Evolutionary conservation across 2,329 filamentous ascomycete genomes (phyloP), one percentile per base, ranked within the genome.

Genomic region (Cladosporium sp.): DNA sequence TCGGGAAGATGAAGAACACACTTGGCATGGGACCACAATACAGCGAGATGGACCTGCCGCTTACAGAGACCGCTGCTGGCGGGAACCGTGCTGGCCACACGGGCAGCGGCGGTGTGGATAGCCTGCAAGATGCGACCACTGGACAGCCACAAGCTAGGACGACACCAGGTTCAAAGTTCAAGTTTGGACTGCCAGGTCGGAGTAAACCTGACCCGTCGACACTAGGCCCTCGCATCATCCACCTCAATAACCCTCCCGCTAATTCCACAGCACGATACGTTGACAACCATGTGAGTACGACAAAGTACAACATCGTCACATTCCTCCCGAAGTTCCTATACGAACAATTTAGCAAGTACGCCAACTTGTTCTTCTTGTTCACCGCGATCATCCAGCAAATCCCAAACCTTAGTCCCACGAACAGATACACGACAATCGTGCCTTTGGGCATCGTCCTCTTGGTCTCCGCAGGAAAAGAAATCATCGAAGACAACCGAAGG

Each of bases 301-400:
- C 95, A 69, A 99, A 99, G 80, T 99, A 99, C 86, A 99, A 98
- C 78, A 73, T 92, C 75, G 84, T 91, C 64, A 97, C 93, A 23
- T 99, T 99, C 78, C 77, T 98, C 21, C 95, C 95, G 60, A 99
- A 99, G 79, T 99, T 99, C 80, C 84, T 99, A 65, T 93, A 94
- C 78, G 95, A 99, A 79, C 95, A 99, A 78, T 99, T 99, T 81
- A 97, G 93, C 68, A 99, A 97, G 83, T 97, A 97, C 79, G 95
- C 95, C 83, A 99, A 99, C 80, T 80, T 99, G 75, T 99, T 99
- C 84, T 99, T 99, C 90, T 86, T 99, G 77, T 98, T 99, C 79
- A 99, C 95, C 44, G 93, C 95, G 18, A 89, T 88, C 49, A 82
- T 99, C 55, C 95, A 99, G 81, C 95, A 99, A 78, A 97, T 99